Base-by-base conservation (phyloP, 2,329 filamentous ascomycete genomes). In the Penicillium brevicompactum region DNA sequence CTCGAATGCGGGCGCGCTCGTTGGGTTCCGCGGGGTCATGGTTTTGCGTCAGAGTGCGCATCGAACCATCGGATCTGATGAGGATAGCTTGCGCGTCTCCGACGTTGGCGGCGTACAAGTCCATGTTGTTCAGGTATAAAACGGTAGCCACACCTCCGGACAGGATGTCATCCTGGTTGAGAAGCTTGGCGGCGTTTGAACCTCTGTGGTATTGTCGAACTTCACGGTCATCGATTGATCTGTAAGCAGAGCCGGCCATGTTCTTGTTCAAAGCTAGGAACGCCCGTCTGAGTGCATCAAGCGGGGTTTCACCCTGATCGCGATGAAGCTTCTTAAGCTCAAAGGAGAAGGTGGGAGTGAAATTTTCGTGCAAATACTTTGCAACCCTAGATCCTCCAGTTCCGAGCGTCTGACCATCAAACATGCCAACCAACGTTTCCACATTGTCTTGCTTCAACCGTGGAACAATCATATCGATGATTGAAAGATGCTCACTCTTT, bases 361-460 rank as follows among this genome's bases (percentile, higher is more conserved):
- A 97, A 69, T 97, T 93, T 76, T 99, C 94, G 70, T 99, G 93
- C 30, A 99, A 79, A 67, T 91, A 99, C 72, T 97, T 97, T 61
- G 94, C 92, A 64, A 99, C 91, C 77, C 95, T 95, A 59, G 92
- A 97, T 42, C 94, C 95, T 57, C 92, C 90, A 58, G 86, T 92
- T 2, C 91, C 90, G 55, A 95, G 81, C n/a, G 88, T 85, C 70
- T 97, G 91, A 3, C 94, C 94, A 70, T 99, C 95, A 68, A 99
- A 99, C 74, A 99, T 83, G n/a, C 93, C 94, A 44, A 99, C 78
- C 1, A 99, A 82, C 43, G 91, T 92, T 73, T 97, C 92, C 42
- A 91, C 88, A 63, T 97, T 92, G 49, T 89, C 90, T 14, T 92
- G 90, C 68, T 92, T 89, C 77, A 97, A 94, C 44, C 91, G 86